phyloP scores from a whole-genome alignment of 441 rosid species.

The Croton laevigatus region DNA sequence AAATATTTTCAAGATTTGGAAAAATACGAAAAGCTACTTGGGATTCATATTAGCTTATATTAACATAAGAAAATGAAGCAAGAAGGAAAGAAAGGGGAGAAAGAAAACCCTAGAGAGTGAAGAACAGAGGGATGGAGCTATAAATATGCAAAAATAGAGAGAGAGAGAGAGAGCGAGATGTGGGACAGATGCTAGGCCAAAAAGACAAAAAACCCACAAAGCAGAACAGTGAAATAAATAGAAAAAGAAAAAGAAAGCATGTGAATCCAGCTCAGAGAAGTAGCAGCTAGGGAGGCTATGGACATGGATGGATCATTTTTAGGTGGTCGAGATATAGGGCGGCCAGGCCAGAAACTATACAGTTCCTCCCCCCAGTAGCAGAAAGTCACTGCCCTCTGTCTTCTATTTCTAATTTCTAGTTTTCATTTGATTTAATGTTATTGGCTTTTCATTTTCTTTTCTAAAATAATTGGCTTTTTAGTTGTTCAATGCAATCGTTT shows the following conservation, averaged over 20 bases:
- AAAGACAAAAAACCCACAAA: slow-evolving; percentile 18
- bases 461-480: slow-evolving; percentile 22
- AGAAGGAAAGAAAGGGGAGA: not conserved
- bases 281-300: slow-evolving; percentile 8
- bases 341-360: slow-evolving; percentile 25
- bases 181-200: slow-evolving; percentile 16
- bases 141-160: not conserved
- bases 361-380: not conserved
- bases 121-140: not conserved
- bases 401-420: slow-evolving; percentile 22
- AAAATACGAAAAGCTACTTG: too few species aligned
- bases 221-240: slow-evolving; percentile 30
- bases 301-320: slow-evolving; percentile 19
- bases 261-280: slow-evolving; percentile 48
- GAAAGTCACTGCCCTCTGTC: not conserved
- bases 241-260: slow-evolving; percentile 20
- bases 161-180: not conserved
- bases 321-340: slow-evolving; percentile 38
- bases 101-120: not conserved
- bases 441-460: too few species aligned
- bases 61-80: not conserved
- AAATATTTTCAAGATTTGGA: too few species aligned
- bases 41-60: too few species aligned
- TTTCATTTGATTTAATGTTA: not conserved
- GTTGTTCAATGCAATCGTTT: slow-evolving; percentile 23